Evolutionary conservation across 225 moss, liverwort and hornwort genomes (phyloP).

Genomic region (Neckera pumila): DNA sequence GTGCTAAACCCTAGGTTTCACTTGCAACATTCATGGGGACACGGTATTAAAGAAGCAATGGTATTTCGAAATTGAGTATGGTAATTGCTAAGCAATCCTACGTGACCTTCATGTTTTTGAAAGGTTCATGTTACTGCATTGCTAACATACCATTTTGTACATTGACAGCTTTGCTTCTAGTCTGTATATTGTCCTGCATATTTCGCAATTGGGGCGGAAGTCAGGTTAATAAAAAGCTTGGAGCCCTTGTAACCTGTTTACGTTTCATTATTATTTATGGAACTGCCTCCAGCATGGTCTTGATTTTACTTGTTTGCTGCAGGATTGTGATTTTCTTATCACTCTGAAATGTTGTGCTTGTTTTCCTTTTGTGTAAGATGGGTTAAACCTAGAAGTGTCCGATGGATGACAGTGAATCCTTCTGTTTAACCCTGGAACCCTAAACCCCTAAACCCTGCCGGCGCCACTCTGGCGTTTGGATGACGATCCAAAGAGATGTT

Average conservation of each 20-base stretch:
- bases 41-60: neutral
- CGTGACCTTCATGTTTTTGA: neutral
- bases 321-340: neutral
- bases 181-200: neutral
- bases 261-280: neutral
- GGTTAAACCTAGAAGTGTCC: too few relatives aligned
- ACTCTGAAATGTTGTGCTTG: neutral
- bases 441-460: too few relatives aligned
- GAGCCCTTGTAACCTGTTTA: neutral
- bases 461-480: too few relatives aligned
- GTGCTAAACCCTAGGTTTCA: neutral
- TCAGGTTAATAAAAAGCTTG: neutral
- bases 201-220: neutral
- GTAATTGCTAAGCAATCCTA: neutral
- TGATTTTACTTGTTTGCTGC: neutral
- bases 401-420: too few relatives aligned
- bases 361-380: neutral
- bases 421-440: too few relatives aligned
- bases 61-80: neutral
- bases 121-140: neutral
- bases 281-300: neutral
- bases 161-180: slow-evolving; percentile 1
- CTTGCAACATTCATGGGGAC: neutral
- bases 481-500: too few relatives aligned
- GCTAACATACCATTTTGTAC: slow-evolving; percentile 4